Base-by-base conservation (phyloP, 805 yeast species). In the Candida quercuum region DNA sequence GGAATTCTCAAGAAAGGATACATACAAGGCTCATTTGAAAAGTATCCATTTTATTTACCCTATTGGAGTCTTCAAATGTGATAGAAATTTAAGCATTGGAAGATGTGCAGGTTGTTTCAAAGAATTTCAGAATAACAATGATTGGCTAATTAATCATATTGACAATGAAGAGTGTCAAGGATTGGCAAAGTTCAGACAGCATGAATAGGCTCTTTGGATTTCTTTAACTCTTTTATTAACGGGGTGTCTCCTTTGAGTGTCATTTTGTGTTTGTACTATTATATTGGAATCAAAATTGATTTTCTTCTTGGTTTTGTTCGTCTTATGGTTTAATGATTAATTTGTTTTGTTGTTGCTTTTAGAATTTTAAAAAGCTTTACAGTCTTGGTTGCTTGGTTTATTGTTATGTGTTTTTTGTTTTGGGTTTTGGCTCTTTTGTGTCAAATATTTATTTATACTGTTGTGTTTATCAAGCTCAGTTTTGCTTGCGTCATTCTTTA, bases 31-130 rank as follows among this genome's bases (percentile, higher is more conserved):
- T 52, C 93, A 84, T 59, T 64, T 84, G 45, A 81, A 80, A 57
- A 82, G 87, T 6, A 75, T 84, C 40, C 93, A 84, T 54, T 84
- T 84, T 56, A 77, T 73, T 41, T 83, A 83, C 55, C 91, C 89
- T 10, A 69, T 66, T 35, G 87, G 86, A 28, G 80, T 86, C 21
- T 70, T 74, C 45, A 83, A 81, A 58, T 71, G 71, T 41, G 79
- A 81, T 41, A 66, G 93, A 42, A 58, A 58, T 23, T 70, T 69
- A 39, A 78, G 76, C 33, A 50, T 63, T 10, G 93, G 94, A 13
- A 63, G 69, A 43, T 85, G 94, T 63, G 74, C 78, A 42, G 81
- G 75, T 51, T 85, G 94, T 57, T 78, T 74, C 38, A 56, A 60
- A 47, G 64, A 62, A 36, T 85, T 81, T 51, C 55, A 46, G 7